A percentile compares a stretch with the other conserved stretches of the same genome.
These are phyloP conservation scores for Globisporangium lucens DNA, from an alignment of 352 stramenopile species.

Conservation along the genomic window DNA sequence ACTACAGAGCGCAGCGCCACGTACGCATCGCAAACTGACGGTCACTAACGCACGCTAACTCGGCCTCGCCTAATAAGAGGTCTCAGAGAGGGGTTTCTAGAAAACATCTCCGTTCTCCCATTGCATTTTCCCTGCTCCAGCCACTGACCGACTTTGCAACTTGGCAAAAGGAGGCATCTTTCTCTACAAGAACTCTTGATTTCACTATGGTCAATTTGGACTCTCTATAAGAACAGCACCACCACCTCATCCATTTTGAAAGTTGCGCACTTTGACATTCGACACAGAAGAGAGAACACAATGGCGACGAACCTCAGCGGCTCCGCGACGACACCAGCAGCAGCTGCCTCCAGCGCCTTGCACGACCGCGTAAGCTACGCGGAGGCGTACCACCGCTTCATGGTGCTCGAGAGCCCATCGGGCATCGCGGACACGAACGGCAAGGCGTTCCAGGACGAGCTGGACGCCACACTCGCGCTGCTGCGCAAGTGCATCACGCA, in stretches of 20 bases:
- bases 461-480: slow-evolving; percentile 28
- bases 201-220: background rate
- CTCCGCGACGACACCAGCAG: slow-evolving; percentile 4
- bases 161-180: slow-evolving; percentile 19
- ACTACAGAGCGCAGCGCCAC: background rate
- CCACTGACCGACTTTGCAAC: background rate
- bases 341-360: background rate
- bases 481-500: slow-evolving; percentile 44
- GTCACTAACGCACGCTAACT: no score
- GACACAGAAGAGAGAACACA: background rate
- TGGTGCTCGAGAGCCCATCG: slow-evolving; percentile 39
- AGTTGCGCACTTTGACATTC: slow-evolving; percentile 3
- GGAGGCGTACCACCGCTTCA: slow-evolving; percentile 37
- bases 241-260: slow-evolving; percentile 1
- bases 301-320: slow-evolving; percentile 15
- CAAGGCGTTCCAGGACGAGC: slow-evolving; percentile 46
- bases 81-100: background rate
- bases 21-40: no score
- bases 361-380: slow-evolving; percentile 38
- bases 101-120: background rate
- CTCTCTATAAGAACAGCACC: slow-evolving; percentile 2
- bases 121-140: background rate
- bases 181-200: slow-evolving; percentile 26
- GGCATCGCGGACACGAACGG: slow-evolving; percentile 37
- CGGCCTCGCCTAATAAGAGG: no score